Evolutionary conservation across 306 rosid genomes (phyloP), one percentile per base, ranked within the genome.

Genomic region (Vicia sativa): DNA sequence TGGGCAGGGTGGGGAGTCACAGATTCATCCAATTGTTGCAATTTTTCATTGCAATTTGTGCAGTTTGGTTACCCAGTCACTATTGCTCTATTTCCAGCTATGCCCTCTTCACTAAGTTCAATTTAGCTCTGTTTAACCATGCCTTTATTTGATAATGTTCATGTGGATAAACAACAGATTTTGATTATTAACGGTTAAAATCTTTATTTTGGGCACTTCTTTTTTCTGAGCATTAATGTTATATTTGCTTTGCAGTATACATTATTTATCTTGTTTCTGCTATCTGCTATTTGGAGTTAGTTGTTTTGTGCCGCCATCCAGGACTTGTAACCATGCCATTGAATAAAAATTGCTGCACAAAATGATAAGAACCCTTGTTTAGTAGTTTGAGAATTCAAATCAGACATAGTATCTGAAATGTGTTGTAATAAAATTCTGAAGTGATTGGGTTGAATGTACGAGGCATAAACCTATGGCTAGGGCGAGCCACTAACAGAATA

Each of bases 261-360:
- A 54, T 54, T 54, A 54, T 54, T 25, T 54, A 12, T 54, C 15
- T 52, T 11, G 58, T 25, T 25, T 35, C 3, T 0, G 5, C 35
- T 6, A 54, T 53, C 35, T 25, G 10, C 37, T 54, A 54, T 54
- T 53, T 23, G 1, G 1, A 4, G 34, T 53, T 53, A 3, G 59
- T 11, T 53, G 59, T 11, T 19, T 53, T 53, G 34, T 53, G 34
- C 59, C 14, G 7, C 59, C 59, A 53, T 53, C 59, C 59, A 53
- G 34, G 15, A 53, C 34, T 53, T n/a, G 15, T 53, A 53, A 25
- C 59, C 23, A 53, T 53, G 59, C 34, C 23, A 23, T 53, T 53
- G 25, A 53, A 53, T 14, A 53, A 19, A 49, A 50, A 3, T 50
- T 9, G 29, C n/a, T 50, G 57, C 57, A 19, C 29, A 52, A 11